Evolutionary conservation across 2,329 filamentous ascomycete genomes (phyloP).

Genomic region (Alternaria sp.): DNA sequence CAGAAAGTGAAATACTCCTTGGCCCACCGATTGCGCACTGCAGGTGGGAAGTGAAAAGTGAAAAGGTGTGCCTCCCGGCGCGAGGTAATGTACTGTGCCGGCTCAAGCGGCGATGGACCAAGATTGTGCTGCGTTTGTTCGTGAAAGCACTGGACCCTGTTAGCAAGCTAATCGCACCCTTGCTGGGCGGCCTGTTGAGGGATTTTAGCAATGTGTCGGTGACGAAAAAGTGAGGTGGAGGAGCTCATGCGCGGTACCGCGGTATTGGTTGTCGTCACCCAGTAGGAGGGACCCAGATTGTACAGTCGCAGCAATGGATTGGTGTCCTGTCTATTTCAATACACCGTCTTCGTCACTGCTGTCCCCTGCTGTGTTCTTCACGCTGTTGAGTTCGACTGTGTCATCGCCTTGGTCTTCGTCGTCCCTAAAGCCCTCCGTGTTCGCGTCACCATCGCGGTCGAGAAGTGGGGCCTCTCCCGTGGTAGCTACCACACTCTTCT

Average conservation of each 20-base stretch:
- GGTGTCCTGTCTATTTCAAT: constrained; percentile 28
- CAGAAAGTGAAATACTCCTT: not conserved
- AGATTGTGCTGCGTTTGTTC: not conserved
- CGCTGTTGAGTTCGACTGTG: constrained; percentile 37
- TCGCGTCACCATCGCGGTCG: constrained; percentile 19
- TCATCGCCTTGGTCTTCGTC: constrained; percentile 25
- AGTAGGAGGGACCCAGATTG: constrained; percentile 1
- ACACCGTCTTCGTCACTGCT: constrained; percentile 41
- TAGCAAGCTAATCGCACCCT: not conserved
- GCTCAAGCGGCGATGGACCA: not conserved
- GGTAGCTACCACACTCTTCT: constrained; percentile 36
- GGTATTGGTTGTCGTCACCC: not conserved
- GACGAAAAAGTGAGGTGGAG: not conserved
- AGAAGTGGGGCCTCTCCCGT: constrained; percentile 30
- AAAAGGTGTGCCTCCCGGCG: not conserved
- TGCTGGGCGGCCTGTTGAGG: not conserved
- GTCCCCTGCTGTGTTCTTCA: constrained; percentile 25
- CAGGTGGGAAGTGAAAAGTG: not conserved
- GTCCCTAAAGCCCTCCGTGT: constrained; percentile 46
- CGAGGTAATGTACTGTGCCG: not conserved
- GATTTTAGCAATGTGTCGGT: not conserved
- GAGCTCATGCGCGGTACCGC: not conserved
- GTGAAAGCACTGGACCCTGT: not conserved
- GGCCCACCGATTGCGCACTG: not conserved
- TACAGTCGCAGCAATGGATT: not conserved